Base-by-base conservation (phyloP, 1,139 yeast species). In the Candida sanyaensis region DNA sequence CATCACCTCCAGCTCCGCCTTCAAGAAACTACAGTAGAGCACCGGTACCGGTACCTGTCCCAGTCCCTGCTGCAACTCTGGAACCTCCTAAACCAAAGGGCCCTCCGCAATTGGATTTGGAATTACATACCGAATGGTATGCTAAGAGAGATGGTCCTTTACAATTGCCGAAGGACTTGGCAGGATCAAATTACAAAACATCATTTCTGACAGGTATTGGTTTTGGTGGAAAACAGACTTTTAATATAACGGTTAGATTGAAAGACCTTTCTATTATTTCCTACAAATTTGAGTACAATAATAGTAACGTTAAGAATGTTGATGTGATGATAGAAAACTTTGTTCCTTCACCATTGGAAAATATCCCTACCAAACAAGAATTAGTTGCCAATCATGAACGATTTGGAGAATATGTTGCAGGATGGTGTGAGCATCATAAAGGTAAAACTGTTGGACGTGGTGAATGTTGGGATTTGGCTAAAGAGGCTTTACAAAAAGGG, bases 381-480 rank as follows among this genome's bases (percentile, higher is more conserved):
- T 66, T 84, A 6, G 44, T 68, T 1, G 64, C 60, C 17, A 76
- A 74, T 46, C 74, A 76, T 45, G 62, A 72, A 27, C 65, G 64
- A 39, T 80, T 68, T 57, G 83, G 84, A 3, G 77, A 75, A 26
- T 74, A 79, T 53, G 77, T 86, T 9, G 90, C 88, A 4, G 64
- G 75, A 23, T 86, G 89, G 88, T 73, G 82, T 55, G 86, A 84
- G 56, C 75, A 75, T 37, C 73, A 74, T 40, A 58, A 68, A 42
- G 87, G 86, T 1, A 70, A 72, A 42, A 73, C 72, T 47, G 87
- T 86, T 6, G 89, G 88, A 2, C 66, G 79, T 45, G 93, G 93
- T 8, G 92, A 86, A 59, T 86, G 93, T 64, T 86, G 92, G 92
- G 87, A 88, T 38, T 71, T 86, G 50, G 92, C 90, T 1, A 76